phyloP scores from a whole-genome alignment of 345 rosid genomes.

The Acer yangbiense region DNA sequence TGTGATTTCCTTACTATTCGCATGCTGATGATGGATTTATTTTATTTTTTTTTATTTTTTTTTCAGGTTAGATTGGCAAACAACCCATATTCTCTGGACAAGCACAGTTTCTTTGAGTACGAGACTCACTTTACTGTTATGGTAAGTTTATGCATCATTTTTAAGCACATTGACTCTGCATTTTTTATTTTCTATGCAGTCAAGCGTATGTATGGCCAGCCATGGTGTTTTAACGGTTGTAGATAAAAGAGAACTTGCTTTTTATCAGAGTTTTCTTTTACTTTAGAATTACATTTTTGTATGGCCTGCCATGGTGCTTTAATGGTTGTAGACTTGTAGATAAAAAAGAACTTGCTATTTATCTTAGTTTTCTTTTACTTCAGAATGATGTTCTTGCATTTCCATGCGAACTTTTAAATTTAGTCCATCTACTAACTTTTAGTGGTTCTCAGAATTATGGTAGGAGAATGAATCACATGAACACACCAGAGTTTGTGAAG shows the following conservation, averaged over 20 bases:
- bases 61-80: constrained; percentile 89
- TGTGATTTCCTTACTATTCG: background rate
- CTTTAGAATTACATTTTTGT: background rate
- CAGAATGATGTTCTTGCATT: background rate
- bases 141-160: constrained; percentile 48
- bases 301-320: background rate
- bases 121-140: constrained; percentile 98
- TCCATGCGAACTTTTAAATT: background rate
- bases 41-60: constrained; percentile 7
- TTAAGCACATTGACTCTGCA: too few relatives aligned
- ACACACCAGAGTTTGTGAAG: constrained; percentile 73
- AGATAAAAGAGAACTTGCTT: background rate
- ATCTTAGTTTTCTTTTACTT: constrained; percentile 4
- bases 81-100: constrained; percentile 77
- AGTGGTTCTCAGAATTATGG: constrained; percentile 76
- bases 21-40: background rate
- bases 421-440: constrained; percentile 17
- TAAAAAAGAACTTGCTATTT: background rate
- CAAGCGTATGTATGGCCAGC: too few relatives aligned
- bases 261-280: constrained; percentile 9
- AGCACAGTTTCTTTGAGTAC: constrained; percentile 78
- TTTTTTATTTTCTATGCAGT: background rate
- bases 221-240: background rate
- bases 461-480: constrained; percentile 73
- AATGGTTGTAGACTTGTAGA: background rate